Base-by-base conservation (phyloP, 75 land plant genomes). In the Sequoia sempervirens region DNA sequence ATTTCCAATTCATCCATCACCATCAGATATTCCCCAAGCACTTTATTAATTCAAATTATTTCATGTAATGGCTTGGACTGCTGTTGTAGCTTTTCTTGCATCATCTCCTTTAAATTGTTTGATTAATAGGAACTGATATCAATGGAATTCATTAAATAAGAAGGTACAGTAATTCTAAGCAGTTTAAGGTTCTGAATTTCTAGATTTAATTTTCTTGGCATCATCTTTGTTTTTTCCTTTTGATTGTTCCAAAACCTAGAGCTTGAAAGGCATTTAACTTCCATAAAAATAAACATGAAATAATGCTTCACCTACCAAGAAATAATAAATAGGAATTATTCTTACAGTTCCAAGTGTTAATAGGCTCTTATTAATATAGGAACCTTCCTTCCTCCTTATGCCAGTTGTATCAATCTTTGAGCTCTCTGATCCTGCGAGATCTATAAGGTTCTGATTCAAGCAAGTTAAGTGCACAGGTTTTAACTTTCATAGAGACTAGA, bases 381-480 rank as follows among this genome's bases (percentile, higher is more conserved):
- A 86, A 82, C 98, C 98, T 82, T 96, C 98, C 82, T 94, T 96
- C 47, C 94, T 73, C n/a, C 98, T 82, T 34, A 96, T 47, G 38
- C 98, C 98, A 84, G 92, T 90, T 6, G 98, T 96, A 88, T 94
- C 98, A 68, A 91, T 91, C 40, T 84, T 96, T 13, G 98, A 96
- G 88, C 96, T 96, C 86, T 96, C 98, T 84, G 96, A 94, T 79
- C 98, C 98, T 83, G 98, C 98, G 87, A 96, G 91, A 86, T 96
- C 98, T 84, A 96, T 96, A 61, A 96, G 92, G 90, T 96, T 92
- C 98, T 96, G 94, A 10, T 14, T 4, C 92, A 92, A 45, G 81
- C 80, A 88, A 85, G 68, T 5, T 64, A 53, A 6, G 5, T 4
- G 28, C 26, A 26, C 28, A 5, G 28, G 28, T 64, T 64, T 23